phyloP scores from a whole-genome alignment of 371 early-diverging fungal species.

The Zancudomyces culisetae region DNA sequence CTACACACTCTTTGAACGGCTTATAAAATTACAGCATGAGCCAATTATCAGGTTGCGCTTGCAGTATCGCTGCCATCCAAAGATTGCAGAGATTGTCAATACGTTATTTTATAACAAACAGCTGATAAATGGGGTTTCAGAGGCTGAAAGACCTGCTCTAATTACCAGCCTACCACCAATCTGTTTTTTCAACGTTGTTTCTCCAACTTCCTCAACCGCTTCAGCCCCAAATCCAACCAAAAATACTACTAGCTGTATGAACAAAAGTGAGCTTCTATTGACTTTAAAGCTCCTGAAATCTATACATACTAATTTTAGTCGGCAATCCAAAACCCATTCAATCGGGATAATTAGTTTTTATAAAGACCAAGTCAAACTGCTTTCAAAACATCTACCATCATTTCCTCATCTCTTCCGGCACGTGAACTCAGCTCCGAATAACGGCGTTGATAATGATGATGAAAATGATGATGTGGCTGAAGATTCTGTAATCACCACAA shows the following conservation, averaged over 20 bases:
- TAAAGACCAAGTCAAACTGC: not conserved
- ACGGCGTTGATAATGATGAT: not conserved
- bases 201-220: slow-evolving; percentile 13
- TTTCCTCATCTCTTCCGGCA: no score
- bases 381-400: not conserved
- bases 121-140: slow-evolving; percentile 35
- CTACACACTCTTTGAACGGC: slow-evolving; percentile 71
- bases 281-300: slow-evolving; percentile 9
- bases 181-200: slow-evolving; percentile 38
- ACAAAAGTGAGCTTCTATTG: slow-evolving; percentile 16
- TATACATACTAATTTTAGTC: slow-evolving; percentile 5
- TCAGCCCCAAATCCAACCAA: slow-evolving; percentile 12
- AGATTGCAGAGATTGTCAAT: slow-evolving; percentile 56
- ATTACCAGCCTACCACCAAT: slow-evolving; percentile 39
- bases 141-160: slow-evolving; percentile 30
- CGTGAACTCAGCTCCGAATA: not conserved
- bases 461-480: not conserved
- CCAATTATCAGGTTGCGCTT: slow-evolving; percentile 53
- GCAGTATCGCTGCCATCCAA: slow-evolving; percentile 84
- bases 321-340: slow-evolving; percentile 4
- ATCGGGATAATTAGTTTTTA: slow-evolving; percentile 23
- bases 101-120: slow-evolving; percentile 49
- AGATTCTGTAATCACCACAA: slow-evolving; percentile 18
- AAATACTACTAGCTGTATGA: slow-evolving; percentile 20
- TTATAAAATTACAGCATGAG: slow-evolving; percentile 30